Percentiles rank a stretch among this genome's conserved stretches.
Conservation (phyloP, 164 flowering plant genomes). For the Tetracentron sinense region DNA sequence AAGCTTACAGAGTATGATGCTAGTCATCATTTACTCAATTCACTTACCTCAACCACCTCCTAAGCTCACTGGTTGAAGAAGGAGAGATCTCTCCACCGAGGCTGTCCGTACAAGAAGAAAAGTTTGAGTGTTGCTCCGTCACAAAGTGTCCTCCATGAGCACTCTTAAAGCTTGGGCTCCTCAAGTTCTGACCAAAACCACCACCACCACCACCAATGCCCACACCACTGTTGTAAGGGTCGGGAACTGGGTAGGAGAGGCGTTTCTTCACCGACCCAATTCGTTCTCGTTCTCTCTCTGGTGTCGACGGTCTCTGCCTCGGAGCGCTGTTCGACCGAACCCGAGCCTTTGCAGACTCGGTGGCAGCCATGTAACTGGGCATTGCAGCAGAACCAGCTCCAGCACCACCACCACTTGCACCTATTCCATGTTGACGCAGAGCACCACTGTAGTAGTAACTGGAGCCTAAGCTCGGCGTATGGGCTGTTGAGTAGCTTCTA, state of each 20-base stretch:
- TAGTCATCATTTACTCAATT: too few relatives aligned
- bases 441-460: slow-evolving; percentile 13
- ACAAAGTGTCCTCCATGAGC: slow-evolving; percentile 32
- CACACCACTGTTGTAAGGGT: slow-evolving; percentile 23
- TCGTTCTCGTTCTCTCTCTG: slow-evolving; percentile 52
- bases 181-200: slow-evolving; percentile 24
- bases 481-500: slow-evolving; percentile 31
- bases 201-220: neutral
- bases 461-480: slow-evolving; percentile 35
- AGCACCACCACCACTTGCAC: slow-evolving; percentile 5
- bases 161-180: slow-evolving; percentile 55
- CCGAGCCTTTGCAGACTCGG: slow-evolving; percentile 82
- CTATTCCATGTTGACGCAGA: slow-evolving; percentile 10
- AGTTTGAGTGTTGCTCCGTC: slow-evolving; percentile 39
- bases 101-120: slow-evolving; percentile 46
- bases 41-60: slow-evolving; percentile 62
- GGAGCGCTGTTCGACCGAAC: slow-evolving; percentile 64
- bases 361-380: slow-evolving; percentile 90
- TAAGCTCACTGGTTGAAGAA: slow-evolving; percentile 48
- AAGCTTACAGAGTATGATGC: too few relatives aligned
- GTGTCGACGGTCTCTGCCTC: slow-evolving; percentile 49
- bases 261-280: slow-evolving; percentile 53
- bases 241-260: slow-evolving; percentile 55
- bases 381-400: slow-evolving; percentile 7
- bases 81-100: slow-evolving; percentile 53